Percentiles rank a stretch among this genome's conserved stretches.
Conservation (phyloP, 495 filamentous ascomycete species). For the Hypoxylon lienhwacheense region DNA sequence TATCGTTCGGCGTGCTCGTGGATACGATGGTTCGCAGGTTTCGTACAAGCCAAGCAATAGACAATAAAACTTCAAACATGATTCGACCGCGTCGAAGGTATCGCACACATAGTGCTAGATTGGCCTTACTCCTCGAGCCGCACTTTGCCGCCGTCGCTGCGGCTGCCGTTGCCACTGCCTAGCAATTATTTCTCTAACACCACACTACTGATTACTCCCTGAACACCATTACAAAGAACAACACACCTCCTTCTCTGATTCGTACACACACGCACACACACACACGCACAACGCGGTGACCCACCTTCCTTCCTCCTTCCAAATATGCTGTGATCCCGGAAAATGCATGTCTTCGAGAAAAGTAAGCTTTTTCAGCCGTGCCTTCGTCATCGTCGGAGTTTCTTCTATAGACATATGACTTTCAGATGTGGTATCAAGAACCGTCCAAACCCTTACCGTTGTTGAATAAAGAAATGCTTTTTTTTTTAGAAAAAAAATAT, state of each 20-base stretch:
- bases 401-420: conserved; percentile 38
- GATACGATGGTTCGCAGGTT: conserved; percentile 25
- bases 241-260: conserved; percentile 22
- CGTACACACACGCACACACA: conserved; percentile 42
- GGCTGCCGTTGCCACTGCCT: conserved; percentile 13
- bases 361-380: conserved; percentile 30
- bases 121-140: conserved; percentile 20
- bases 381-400: conserved; percentile 31
- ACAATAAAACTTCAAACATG: conserved; percentile 15
- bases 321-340: conserved; percentile 39
- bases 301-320: conserved; percentile 31
- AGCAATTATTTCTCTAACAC: conserved; percentile 20
- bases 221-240: conserved; percentile 35
- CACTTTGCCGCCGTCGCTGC: conserved; percentile 5
- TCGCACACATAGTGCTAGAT: conserved; percentile 20
- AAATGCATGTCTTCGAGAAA: conserved; percentile 38
- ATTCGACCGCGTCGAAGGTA: conserved; percentile 23
- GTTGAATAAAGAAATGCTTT: conserved; percentile 39
- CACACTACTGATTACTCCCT: conserved; percentile 30
- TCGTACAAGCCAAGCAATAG: conserved; percentile 26
- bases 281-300: no score
- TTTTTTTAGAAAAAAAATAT: no score
- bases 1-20: conserved; percentile 34
- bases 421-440: conserved; percentile 37
- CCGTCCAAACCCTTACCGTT: conserved; percentile 31